Evolutionary conservation across 1,284 basidiomycete genomes (phyloP), one percentile per base, ranked within the genome.

Genomic region (Heterobasidion irregulare): DNA sequence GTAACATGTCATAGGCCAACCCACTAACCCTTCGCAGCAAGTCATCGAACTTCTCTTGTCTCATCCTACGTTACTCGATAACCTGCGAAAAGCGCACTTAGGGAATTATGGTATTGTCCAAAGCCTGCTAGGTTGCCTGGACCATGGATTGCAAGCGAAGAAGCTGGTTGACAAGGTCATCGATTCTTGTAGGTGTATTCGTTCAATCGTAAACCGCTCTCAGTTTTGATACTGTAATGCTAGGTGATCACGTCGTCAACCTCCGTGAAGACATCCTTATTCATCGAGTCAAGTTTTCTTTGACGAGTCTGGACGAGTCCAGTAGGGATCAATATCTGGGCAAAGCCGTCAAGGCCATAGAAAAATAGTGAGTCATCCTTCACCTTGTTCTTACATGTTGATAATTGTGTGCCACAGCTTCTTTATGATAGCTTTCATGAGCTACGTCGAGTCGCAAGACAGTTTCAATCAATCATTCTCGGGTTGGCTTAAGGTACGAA

Each of bases 401-500:
- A 12, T 18, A 16, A 48, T 16, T 13, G 10, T 16, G 35, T 36
- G 26, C 26, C 33, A 4, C 57, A 92, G 89, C 66, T 98, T 97
- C 73, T 98, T 98, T 72, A 83, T 96, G 59, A 91, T 99, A 57
- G 91, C 92, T 0, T 99, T 98, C 65, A 89, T 94, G 1, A 92
- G 86, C 58, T 99, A 93, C 63, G 86, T 97, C 8, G 91, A 94
- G 53, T 75, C 83, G 36, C 79, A 82, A 10, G 76, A 80, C 15
- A 70, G 72, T 54, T 89, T 90, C 59, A 76, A 77, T 5, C 80
- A 86, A 62, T 84, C 81, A 15, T 98, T 98, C 66, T 88, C 86
- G 2, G 78, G 83, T 41, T 98, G 94, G 94, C 75, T 98, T 47
- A 85, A 86, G 76, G 89, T 89, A 49, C 34, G 74, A 8, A 26